These are phyloP conservation scores for Coprinopsis cinerea DNA, from an alignment of 768 basidiomycete genomes.

Conservation along the genomic window DNA sequence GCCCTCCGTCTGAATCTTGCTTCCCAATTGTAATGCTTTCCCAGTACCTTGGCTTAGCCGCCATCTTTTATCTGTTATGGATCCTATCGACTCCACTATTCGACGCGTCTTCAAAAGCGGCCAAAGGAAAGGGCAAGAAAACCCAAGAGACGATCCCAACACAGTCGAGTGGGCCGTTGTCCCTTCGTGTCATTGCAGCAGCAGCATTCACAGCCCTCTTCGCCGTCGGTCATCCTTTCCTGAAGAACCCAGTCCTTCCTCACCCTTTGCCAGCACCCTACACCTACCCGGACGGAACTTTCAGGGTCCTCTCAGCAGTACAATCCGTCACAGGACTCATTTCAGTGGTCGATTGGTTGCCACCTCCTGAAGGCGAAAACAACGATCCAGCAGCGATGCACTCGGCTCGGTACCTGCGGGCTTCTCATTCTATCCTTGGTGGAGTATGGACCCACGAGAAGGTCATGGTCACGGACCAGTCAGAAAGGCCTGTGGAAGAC, in stretches of 20 bases:
- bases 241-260: slow-evolving; percentile 54
- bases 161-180: neutral
- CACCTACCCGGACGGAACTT: slow-evolving; percentile 43
- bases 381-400: slow-evolving; percentile 30
- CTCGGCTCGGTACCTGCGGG: slow-evolving; percentile 56
- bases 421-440: slow-evolving; percentile 58
- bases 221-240: slow-evolving; percentile 27
- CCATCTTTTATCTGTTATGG: slow-evolving; percentile 7
- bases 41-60: slow-evolving; percentile 34
- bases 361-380: slow-evolving; percentile 27
- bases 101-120: neutral
- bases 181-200: slow-evolving; percentile 10
- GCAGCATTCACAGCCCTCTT: slow-evolving; percentile 29
- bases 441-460: slow-evolving; percentile 74
- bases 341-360: slow-evolving; percentile 68
- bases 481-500: slow-evolving; percentile 38
- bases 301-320: slow-evolving; percentile 63
- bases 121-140: slow-evolving; percentile 17
- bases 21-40: slow-evolving; percentile 9
- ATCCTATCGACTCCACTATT: neutral
- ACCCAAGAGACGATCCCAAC: neutral
- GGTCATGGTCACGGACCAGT: slow-evolving; percentile 33
- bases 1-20: neutral
- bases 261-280: slow-evolving; percentile 47
- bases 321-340: slow-evolving; percentile 77